phyloP scores from a whole-genome alignment of 2,329 filamentous ascomycete genomes.

The Talaromyces sp. region DNA sequence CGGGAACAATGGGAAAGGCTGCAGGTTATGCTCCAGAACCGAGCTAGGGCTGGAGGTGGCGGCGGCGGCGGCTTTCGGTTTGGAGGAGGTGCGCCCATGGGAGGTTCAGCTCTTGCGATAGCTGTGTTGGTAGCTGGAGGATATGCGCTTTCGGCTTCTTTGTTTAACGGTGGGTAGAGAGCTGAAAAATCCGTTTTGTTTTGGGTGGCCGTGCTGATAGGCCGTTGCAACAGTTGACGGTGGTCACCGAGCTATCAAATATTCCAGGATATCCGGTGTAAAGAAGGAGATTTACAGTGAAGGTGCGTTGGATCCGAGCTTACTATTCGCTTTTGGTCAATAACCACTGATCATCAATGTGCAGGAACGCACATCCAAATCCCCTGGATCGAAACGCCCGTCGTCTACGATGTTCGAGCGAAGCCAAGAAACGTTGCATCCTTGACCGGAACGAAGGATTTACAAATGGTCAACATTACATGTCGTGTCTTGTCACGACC shows the following conservation, averaged over 20 bases:
- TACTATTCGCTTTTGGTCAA: background rate
- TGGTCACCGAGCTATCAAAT: conserved; percentile 98
- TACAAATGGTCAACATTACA: conserved; percentile 99
- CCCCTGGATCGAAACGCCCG: conserved; percentile 94
- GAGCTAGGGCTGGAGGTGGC: conserved; percentile 45
- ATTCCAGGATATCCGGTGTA: conserved; percentile 85
- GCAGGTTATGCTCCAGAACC: conserved; percentile 56
- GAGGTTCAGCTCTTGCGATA: conserved; percentile 50
- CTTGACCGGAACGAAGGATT: conserved; percentile 94
- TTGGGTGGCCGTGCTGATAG: background rate
- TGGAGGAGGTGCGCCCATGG: conserved; percentile 50
- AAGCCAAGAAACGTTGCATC: conserved; percentile 96
- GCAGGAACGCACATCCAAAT: conserved; percentile 86
- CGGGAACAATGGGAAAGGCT: conserved; percentile 63
- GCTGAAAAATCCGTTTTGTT: background rate
- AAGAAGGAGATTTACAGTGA: conserved; percentile 94
- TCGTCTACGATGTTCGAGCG: conserved; percentile 96
- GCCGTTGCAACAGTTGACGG: conserved; percentile 64
- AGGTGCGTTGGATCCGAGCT: conserved; percentile 52
- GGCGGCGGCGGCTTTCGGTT: conserved; percentile 49
- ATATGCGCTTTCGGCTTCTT: conserved; percentile 49
- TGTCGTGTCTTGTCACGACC: conserved; percentile 96
- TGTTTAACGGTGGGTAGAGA: conserved; percentile 58
- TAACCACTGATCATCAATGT: background rate
- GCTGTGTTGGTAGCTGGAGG: conserved; percentile 47